These are phyloP conservation scores for Sporobolomyces phaffii DNA, from an alignment of 768 basidiomycete genomes.

Conservation along the genomic window DNA sequence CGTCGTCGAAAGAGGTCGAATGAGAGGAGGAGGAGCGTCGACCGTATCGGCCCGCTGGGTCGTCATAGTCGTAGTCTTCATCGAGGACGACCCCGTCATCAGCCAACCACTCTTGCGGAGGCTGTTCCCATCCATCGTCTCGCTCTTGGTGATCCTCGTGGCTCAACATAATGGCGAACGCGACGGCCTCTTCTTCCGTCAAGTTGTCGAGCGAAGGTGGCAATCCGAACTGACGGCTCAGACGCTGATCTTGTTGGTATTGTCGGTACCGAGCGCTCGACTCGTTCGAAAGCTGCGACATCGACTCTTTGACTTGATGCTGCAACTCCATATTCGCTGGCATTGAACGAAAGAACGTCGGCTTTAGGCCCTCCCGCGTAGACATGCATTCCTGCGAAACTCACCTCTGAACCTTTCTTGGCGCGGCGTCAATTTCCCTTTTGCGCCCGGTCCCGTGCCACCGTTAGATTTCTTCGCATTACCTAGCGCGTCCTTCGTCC, in stretches of 20 bases:
- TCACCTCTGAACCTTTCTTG: conserved; percentile 32
- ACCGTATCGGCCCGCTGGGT: too few relatives aligned
- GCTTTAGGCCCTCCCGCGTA: neutral
- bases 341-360: neutral
- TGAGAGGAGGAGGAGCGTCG: too few relatives aligned
- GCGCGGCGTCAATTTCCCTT: conserved; percentile 19
- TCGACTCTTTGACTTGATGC: conserved; percentile 35
- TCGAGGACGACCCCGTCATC: conserved; percentile 24
- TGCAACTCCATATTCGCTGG: conserved; percentile 35
- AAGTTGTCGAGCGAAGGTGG: conserved; percentile 30
- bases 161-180: conserved; percentile 30
- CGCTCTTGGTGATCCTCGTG: conserved; percentile 25
- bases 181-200: conserved; percentile 36
- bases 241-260: conserved; percentile 5
- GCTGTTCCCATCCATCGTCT: conserved; percentile 11
- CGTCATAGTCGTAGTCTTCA: conserved; percentile 5
- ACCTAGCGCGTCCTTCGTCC: conserved; percentile 1
- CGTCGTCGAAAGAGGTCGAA: too few relatives aligned
- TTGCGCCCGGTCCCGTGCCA: neutral
- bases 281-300: conserved; percentile 26
- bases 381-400: too few relatives aligned
- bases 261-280: conserved; percentile 10
- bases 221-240: conserved; percentile 14
- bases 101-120: conserved; percentile 23
- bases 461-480: too few relatives aligned